Evolutionary conservation across 768 basidiomycete species (phyloP), one percentile per base, ranked within the genome.

Genomic region (Agaricus blazei): DNA sequence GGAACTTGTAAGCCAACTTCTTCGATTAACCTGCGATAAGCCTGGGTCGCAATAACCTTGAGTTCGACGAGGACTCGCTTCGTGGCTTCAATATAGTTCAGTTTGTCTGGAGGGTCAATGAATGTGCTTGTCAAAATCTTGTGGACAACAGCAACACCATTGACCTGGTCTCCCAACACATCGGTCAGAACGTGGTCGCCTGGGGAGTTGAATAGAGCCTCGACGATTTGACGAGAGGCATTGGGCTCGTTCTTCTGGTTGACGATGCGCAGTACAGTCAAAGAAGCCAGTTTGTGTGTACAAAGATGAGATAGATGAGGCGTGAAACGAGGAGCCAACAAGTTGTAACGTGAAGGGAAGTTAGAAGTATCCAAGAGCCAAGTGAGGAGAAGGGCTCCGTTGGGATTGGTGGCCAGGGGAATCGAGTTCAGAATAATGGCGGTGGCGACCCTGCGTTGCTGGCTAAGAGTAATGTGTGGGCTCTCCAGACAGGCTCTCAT

Each of bases 401-500:
- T 99, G 9, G 96, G 93, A 67, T 97, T 98, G 15, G 96, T 98
- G 14, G 95, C 94, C 56, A 99, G 79, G 29, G 96, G 95, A 54
- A 98, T 97, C 5, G 95, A 96, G 75, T 99, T 98, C 63, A 98
- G 79, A 59, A 98, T 91, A 68, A 99, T 77, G 19, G 95, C 89
- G 8, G 93, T 91, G 9, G 94, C 94, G 61, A 98, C 88, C 34
- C 95, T 92, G 67, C 96, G 94, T 72, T 93, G 90, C 67, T 98
- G 95, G 66, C 86, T 92, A 56, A 89, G 60, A 24, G 82, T 92
- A 43, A 96, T 89, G 64, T 89, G 84, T 34, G 89, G 84, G 68
- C 86, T 94, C 70, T 98, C 97, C 19, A 98, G 79, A 68, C 95
- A 97, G 9, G 97, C 95, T 60, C 96, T 82, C 89, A 98, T 96